Evolutionary conservation across 1,139 yeast species (phyloP).

Genomic region (Debaryomycetaceae sp.): DNA sequence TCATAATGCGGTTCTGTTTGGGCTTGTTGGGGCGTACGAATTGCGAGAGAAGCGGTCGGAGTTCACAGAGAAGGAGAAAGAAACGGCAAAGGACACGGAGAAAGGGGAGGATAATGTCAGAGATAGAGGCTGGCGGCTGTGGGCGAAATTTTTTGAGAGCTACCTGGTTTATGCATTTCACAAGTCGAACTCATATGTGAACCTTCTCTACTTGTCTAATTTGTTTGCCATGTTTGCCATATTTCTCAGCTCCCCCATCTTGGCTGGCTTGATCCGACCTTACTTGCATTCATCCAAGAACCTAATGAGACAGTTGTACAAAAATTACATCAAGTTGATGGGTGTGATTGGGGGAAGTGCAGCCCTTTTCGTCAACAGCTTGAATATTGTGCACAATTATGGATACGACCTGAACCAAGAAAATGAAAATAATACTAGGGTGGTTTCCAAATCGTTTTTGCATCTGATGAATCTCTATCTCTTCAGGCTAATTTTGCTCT

Average conservation of each 20-base stretch:
- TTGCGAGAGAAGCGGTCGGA: not conserved
- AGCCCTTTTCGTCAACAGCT: conserved; percentile 26
- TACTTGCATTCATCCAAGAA: conserved; percentile 10
- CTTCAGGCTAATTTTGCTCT: conserved; percentile 32
- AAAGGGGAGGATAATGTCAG: not conserved
- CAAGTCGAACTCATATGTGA: conserved; percentile 30
- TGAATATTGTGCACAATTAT: conserved; percentile 23
- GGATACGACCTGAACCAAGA: conserved; percentile 16
- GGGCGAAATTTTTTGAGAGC: conserved; percentile 11
- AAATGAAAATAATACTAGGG: conserved; percentile 20
- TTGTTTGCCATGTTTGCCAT: conserved; percentile 34
- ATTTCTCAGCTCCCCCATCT: conserved; percentile 32
- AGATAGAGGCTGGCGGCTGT: conserved; percentile 4
- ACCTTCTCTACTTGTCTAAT: conserved; percentile 38
- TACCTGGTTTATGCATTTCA: conserved; percentile 22
- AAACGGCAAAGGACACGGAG: conserved; percentile 10
- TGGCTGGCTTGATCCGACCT: conserved; percentile 12
- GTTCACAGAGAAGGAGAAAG: not conserved
- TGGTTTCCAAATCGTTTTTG: conserved; percentile 25
- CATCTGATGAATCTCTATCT: conserved; percentile 33
- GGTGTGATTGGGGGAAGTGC: conserved; percentile 35
- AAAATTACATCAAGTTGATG: conserved; percentile 32
- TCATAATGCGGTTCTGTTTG: conserved; percentile 20
- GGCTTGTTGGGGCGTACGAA: not conserved
- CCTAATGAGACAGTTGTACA: conserved; percentile 14